phyloP scores from a whole-genome alignment of 2,329 filamentous ascomycete species.

The Dactylellina cionopaga region DNA sequence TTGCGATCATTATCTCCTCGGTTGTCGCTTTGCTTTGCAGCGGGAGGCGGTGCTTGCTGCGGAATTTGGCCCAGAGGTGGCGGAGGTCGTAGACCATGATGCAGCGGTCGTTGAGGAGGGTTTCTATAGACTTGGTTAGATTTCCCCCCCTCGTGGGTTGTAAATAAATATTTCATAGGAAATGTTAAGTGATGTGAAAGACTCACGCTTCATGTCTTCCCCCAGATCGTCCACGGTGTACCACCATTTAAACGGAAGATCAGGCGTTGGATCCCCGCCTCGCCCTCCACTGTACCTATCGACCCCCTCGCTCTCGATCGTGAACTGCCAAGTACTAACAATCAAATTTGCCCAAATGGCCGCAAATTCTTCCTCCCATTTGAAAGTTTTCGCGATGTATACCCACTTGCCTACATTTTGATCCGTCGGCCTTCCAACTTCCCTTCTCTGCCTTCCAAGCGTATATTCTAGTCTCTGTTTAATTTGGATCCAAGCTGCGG shows the following conservation, averaged over 20 bases:
- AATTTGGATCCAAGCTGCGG: slow-evolving; percentile 2
- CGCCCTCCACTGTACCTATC: slow-evolving; percentile 16
- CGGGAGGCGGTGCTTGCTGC: neutral
- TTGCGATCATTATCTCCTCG: neutral
- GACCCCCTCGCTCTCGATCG: neutral
- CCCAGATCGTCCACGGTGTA: slow-evolving; percentile 4
- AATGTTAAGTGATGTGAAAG: neutral
- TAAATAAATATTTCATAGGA: neutral
- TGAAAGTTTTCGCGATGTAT: slow-evolving; percentile 17
- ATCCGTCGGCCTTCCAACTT: slow-evolving; percentile 11
- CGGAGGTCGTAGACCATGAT: slow-evolving; percentile 5
- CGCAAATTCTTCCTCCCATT: slow-evolving; percentile 10
- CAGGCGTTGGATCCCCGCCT: neutral
- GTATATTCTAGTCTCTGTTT: neutral
- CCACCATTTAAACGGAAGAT: slow-evolving; percentile 13
- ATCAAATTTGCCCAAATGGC: slow-evolving; percentile 27
- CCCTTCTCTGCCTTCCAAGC: slow-evolving; percentile 3
- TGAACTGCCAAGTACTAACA: slow-evolving; percentile 19
- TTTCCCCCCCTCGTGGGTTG: neutral
- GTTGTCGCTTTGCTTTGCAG: neutral
- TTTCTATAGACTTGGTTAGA: neutral
- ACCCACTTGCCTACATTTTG: slow-evolving; percentile 25
- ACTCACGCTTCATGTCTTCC: slow-evolving; percentile 3
- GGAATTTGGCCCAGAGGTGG: slow-evolving; percentile 6
- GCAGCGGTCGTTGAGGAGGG: neutral